phyloP scores from a whole-genome alignment of 2,329 filamentous ascomycete species.

The Trichoderma endophyticum region DNA sequence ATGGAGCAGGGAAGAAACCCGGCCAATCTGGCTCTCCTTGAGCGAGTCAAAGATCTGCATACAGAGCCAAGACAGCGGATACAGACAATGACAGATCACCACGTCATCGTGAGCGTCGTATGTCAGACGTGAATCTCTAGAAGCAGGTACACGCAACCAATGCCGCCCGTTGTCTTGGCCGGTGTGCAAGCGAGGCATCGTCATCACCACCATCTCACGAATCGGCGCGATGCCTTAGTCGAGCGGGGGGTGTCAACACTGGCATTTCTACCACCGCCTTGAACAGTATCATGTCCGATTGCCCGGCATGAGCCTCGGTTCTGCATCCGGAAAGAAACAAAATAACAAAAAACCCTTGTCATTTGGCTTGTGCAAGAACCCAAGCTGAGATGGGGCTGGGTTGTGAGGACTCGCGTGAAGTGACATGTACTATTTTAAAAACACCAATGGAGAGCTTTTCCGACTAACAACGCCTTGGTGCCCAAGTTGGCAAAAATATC shows the following conservation, averaged over 20 bases:
- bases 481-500: neutral
- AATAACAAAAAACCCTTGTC: neutral
- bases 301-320: slow-evolving; percentile 10
- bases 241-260: neutral
- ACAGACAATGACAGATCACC: neutral
- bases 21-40: neutral
- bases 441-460: neutral
- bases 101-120: neutral
- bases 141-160: neutral
- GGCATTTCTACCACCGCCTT: neutral
- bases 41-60: neutral
- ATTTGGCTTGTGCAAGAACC: slow-evolving; percentile 16
- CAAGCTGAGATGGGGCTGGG: neutral
- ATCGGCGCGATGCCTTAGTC: neutral
- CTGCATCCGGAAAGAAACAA: neutral
- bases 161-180: neutral
- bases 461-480: neutral
- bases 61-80: neutral
- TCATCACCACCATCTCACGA: neutral
- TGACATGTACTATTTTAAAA: neutral
- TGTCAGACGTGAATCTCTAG: neutral
- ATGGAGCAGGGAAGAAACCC: neutral
- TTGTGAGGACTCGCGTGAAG: neutral
- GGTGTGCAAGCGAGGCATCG: neutral
- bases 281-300: slow-evolving; percentile 6